These are phyloP conservation scores for Blastocystis sp. DNA, from an alignment of 352 stramenopile species.

Conservation along the genomic window DNA sequence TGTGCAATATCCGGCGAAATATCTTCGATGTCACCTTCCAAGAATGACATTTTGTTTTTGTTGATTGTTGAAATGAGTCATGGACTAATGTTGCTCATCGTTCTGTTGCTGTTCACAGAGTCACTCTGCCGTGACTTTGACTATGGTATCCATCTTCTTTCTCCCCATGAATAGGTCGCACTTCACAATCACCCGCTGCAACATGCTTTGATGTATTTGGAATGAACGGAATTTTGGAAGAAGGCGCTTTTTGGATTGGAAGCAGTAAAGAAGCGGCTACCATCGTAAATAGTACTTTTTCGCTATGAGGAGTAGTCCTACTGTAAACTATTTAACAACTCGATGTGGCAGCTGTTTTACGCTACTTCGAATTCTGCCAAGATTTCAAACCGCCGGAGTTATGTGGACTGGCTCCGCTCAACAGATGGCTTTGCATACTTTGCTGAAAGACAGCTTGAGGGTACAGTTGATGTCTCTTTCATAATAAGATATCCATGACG, in stretches of 20 bases:
- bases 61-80: not conserved
- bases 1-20: not conserved
- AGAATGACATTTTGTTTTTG: not conserved
- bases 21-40: constrained; percentile 40
- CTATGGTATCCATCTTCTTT: not conserved
- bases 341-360: constrained; percentile 46
- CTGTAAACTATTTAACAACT: not conserved
- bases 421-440: not conserved
- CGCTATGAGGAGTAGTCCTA: not conserved
- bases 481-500: not conserved
- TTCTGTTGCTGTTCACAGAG: not conserved
- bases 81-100: no score
- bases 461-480: not conserved
- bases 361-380: constrained; percentile 16
- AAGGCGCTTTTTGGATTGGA: constrained; percentile 33
- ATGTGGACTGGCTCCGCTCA: not conserved
- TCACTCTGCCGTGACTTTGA: not conserved
- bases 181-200: not conserved
- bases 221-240: not conserved
- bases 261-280: not conserved
- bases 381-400: constrained; percentile 1
- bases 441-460: not conserved
- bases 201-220: constrained; percentile 28
- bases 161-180: not conserved
- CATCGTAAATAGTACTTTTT: not conserved